Base-by-base conservation (phyloP, 768 basidiomycete species). In the Russula sp. region DNA sequence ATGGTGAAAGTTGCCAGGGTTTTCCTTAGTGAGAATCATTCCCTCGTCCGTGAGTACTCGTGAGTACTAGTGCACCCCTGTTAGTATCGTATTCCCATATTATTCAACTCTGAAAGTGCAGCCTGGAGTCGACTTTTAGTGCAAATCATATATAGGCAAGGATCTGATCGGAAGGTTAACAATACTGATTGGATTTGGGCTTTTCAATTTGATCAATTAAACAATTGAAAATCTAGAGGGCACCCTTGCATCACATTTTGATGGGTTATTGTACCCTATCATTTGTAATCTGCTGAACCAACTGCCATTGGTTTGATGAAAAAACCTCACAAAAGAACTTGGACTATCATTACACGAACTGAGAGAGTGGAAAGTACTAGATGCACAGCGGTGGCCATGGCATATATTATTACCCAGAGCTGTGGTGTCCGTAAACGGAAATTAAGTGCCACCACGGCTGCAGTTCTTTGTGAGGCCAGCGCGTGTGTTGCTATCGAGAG, bases 1-100 rank as follows among this genome's bases (percentile, higher is more conserved):
- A 56, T 56, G 50, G 58, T 64, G 46, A 25, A 50, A 18, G 62
- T 66, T 9, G 45, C 58, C 36, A 55, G 49, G 34, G 53, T 60
- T 18, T 29, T 42, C 10, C 50, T 51, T 9, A 18, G 42, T 11
- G 38, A n/a, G 7, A 47, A 55, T 38, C 63, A 35, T n/a, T 29
- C 25, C 29, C 39, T 63, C 25, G 61, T 56, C 38, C 29, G 48
- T 63, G 25, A 51, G 65, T 62, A 16, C 29, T 29, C 5, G 46
- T 14, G 25, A 13, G 22, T 48, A 7, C 36, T 38, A 38, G 36
- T 38, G 36, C 36, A 38, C 25, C 36, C 47, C 29, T 9, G 22
- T 25, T 18, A 10, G n/a, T 49, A 18, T 48, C 48, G 18, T 18
- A 8, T 34, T 35, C 16, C 14, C 5, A 34, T 46, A 9, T 36